Evolutionary conservation across 2,329 filamentous ascomycete genomes (phyloP).

Genomic region (Penicillium rolfsii): DNA sequence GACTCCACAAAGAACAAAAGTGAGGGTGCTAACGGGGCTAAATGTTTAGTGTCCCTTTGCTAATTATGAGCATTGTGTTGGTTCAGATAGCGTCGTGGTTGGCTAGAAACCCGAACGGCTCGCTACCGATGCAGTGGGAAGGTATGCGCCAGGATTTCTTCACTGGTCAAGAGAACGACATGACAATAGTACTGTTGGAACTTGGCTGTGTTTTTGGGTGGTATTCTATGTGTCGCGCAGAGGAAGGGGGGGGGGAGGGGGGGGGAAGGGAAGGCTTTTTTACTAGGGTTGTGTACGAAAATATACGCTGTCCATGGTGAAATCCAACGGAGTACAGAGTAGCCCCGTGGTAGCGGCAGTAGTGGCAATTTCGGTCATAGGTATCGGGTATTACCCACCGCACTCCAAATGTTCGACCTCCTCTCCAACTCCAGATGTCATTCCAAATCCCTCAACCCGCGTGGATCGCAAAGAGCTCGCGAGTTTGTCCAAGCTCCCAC

Average conservation of each 20-base stretch:
- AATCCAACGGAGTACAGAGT: not conserved
- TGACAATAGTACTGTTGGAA: not conserved
- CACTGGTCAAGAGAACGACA: not conserved
- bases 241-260: too few relatives aligned
- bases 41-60: constrained; percentile 4
- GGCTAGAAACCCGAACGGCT: not conserved
- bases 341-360: not conserved
- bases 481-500: constrained; percentile 23
- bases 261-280: too few relatives aligned
- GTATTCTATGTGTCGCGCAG: not conserved
- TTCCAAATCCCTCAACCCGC: constrained; percentile 20
- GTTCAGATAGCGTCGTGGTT: constrained; percentile 2
- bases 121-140: constrained; percentile 11
- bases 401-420: not conserved
- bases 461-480: constrained; percentile 7
- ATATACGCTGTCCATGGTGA: not conserved
- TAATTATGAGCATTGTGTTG: constrained; percentile 1
- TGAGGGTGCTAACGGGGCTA: constrained; percentile 7
- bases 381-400: not conserved
- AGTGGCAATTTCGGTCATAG: not conserved
- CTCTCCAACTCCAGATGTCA: constrained; percentile 1
- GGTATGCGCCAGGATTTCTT: not conserved
- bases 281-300: not conserved
- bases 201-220: not conserved
- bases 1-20: not conserved